Evolutionary conservation across 257 asterid genomes (phyloP), one percentile per base, ranked within the genome.

Genomic region (Ophiorrhiza pumila): DNA sequence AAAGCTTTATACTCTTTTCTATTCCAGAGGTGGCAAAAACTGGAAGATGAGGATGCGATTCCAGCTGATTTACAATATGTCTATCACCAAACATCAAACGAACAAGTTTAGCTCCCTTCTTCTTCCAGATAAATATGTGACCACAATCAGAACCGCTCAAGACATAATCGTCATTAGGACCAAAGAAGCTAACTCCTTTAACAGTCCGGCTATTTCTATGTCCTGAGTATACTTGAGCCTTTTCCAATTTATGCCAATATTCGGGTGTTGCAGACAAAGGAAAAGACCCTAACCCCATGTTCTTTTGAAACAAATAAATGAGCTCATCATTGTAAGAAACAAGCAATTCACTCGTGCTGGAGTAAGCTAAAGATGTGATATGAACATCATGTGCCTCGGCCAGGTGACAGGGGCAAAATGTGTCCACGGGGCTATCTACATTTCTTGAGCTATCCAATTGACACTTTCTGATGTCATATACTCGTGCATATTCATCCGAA

Each of bases 61-160:
- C 92, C 56, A 84, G 80, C 78, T 87, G 96, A 82, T 91, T 91
- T 34, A 91, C 87, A 6, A 89, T 79, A 42, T 83, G 87, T 35
- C 77, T 71, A 81, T 91, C 97, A 5, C 93, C 97, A 1, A 76
- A 63, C 96, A 90, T 81, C 79, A 88, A 9, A 65, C 92, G 89
- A 72, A 90, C 89, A 67, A 90, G 87, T 53, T 83, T 77, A 29
- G 85, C 77, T 5, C 84, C 85, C 78, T 84, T 89, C 77, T 91
- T 91, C 83, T 80, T 87, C 97, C 97, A 92, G 66, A 92, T 79
- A 71, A 87, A 92, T 41, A 90, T 81, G 64, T 83, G 91, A 63
- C 96, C 97, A 71, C 97, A 91, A 63, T 92, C 96, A 4, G 97
- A 92, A 55, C 96, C 96, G 1, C 96, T 88, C 71, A 90, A 4